phyloP scores from a whole-genome alignment of 805 yeast species.

The Zygoascus ofunaensis region DNA sequence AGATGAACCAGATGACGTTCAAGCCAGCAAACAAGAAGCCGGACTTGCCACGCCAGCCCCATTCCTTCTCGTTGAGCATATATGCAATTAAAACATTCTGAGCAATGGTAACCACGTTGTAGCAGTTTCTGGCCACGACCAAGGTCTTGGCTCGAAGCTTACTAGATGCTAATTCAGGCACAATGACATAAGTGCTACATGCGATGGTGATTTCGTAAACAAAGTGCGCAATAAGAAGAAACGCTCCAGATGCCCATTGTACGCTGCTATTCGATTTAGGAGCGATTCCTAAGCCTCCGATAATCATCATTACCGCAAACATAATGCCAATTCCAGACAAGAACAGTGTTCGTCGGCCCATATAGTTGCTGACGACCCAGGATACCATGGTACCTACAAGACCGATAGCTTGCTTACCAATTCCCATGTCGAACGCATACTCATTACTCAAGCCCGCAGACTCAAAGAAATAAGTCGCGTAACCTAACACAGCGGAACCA shows the following conservation, averaged over 20 bases:
- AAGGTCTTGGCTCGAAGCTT: conserved; percentile 33
- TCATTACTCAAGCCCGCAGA: conserved; percentile 30
- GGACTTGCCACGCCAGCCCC: conserved; percentile 40
- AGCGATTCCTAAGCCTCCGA: conserved; percentile 36
- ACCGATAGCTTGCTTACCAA: conserved; percentile 41
- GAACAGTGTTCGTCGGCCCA: conserved; percentile 21
- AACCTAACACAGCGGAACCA: conserved; percentile 20
- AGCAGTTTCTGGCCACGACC: conserved; percentile 30
- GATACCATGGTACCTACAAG: conserved; percentile 34
- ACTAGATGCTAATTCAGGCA: conserved; percentile 33
- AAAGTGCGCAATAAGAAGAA: conserved; percentile 35
- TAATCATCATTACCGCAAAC: conserved; percentile 32
- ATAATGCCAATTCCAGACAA: conserved; percentile 31
- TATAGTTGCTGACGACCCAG: conserved; percentile 15
- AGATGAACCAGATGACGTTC: conserved; percentile 25
- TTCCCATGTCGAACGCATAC: conserved; percentile 36
- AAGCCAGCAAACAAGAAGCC: conserved; percentile 38
- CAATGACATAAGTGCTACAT: conserved; percentile 31
- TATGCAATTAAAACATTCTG: conserved; percentile 30
- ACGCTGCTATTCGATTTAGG: conserved; percentile 24
- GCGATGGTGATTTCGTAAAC: conserved; percentile 35
- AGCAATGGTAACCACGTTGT: conserved; percentile 12
- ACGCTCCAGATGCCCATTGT: conserved; percentile 35
- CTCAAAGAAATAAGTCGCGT: conserved; percentile 40
- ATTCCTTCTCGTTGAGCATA: conserved; percentile 38